phyloP scores from a whole-genome alignment of 106 monocot genomes.

The Hemerocallis citrina region DNA sequence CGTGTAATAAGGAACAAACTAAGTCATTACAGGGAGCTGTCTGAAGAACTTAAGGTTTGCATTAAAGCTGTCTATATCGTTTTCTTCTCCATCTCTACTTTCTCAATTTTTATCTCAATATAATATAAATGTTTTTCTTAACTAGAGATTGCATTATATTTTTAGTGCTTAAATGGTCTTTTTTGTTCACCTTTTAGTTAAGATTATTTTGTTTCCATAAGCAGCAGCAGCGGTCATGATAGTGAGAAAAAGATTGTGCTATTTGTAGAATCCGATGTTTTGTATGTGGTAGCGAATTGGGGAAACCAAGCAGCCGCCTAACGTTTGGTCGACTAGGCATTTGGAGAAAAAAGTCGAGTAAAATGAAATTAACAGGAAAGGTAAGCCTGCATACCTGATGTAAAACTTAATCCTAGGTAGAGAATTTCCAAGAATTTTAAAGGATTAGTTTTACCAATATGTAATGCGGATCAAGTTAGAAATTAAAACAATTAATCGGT shows the following conservation, averaged over 20 bases:
- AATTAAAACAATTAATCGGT: too few relatives aligned
- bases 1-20: constrained; percentile 88
- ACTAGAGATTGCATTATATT: background rate
- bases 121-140: background rate
- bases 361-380: background rate
- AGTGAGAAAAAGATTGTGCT: background rate
- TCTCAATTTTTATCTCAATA: background rate
- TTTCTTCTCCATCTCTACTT: background rate
- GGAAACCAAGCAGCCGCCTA: background rate
- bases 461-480: too few relatives aligned
- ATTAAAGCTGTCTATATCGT: background rate
- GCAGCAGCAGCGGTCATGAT: background rate
- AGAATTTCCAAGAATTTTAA: background rate
- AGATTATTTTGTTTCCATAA: background rate
- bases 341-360: too few relatives aligned
- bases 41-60: constrained; percentile 68
- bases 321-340: too few relatives aligned
- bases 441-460: too few relatives aligned
- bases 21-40: constrained; percentile 85
- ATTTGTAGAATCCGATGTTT: background rate
- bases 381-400: background rate
- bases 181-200: background rate
- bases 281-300: background rate
- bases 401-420: background rate
- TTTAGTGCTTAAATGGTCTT: background rate